These are phyloP conservation scores for Pleurotus sapidus DNA, from an alignment of 768 basidiomycete species.

Conservation along the genomic window DNA sequence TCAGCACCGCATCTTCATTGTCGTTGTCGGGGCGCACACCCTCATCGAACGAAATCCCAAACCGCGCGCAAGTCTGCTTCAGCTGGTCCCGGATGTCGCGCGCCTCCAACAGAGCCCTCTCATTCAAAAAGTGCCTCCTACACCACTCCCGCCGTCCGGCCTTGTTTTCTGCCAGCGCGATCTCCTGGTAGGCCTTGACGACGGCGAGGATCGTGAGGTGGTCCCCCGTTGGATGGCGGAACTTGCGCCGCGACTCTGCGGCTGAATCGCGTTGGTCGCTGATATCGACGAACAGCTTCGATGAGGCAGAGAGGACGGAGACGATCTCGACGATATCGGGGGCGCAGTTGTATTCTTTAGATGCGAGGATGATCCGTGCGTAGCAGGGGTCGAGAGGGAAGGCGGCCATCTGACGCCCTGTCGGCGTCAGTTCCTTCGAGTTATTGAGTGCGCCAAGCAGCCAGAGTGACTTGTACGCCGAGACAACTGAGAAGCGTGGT, in stretches of 20 bases:
- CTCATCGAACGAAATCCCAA: conserved; percentile 55
- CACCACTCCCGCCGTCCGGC: conserved; percentile 72
- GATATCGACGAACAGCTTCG: conserved; percentile 78
- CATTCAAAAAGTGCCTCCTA: conserved; percentile 76
- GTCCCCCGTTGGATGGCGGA: conserved; percentile 83
- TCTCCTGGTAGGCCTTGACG: conserved; percentile 76
- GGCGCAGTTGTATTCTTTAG: conserved; percentile 69
- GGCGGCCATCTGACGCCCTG: conserved; percentile 83
- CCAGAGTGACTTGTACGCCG: conserved; percentile 71
- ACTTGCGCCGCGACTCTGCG: conserved; percentile 68
- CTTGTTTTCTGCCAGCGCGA: conserved; percentile 47
- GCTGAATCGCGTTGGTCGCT: conserved; percentile 73
- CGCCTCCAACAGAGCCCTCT: conserved; percentile 77
- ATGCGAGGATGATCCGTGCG: conserved; percentile 77
- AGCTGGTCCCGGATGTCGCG: conserved; percentile 80
- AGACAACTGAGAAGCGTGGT: conserved; percentile 40
- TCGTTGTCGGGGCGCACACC: conserved; percentile 66
- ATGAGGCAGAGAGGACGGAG: conserved; percentile 77
- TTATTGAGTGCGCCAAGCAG: conserved; percentile 77
- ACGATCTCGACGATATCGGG: conserved; percentile 82
- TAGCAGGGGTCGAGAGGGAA: conserved; percentile 90
- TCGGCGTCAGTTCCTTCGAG: conserved; percentile 58
- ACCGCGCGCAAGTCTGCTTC: conserved; percentile 55
- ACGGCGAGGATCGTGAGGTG: conserved; percentile 89
- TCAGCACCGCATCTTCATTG: conserved; percentile 65